phyloP scores from a whole-genome alignment of 768 basidiomycete genomes.

The Russula sp. region DNA sequence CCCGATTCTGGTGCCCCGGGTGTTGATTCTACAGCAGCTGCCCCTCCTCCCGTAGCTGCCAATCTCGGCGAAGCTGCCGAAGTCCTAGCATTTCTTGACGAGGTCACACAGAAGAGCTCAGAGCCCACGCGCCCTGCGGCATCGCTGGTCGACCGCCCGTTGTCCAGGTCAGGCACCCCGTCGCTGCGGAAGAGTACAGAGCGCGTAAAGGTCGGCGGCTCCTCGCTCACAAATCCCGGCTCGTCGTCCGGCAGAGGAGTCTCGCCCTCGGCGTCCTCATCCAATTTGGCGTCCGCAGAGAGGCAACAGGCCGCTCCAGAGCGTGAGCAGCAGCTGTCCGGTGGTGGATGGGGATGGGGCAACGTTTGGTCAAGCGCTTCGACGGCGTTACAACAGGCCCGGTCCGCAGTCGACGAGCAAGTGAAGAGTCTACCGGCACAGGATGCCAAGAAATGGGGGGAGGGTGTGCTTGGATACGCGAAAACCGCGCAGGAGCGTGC shows the following conservation, averaged over 20 bases:
- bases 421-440: slow-evolving; percentile 83
- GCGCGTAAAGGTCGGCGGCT: slow-evolving; percentile 58
- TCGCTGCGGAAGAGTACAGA: slow-evolving; percentile 70
- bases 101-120: slow-evolving; percentile 87
- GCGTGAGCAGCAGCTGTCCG: slow-evolving; percentile 14
- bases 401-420: slow-evolving; percentile 85
- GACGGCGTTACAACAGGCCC: slow-evolving; percentile 81
- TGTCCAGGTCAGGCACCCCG: slow-evolving; percentile 65
- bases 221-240: slow-evolving; percentile 33
- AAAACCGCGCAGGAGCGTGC: slow-evolving; percentile 44
- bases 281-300: slow-evolving; percentile 20
- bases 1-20: slow-evolving; percentile 27
- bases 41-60: slow-evolving; percentile 28
- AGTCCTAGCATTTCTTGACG: slow-evolving; percentile 89
- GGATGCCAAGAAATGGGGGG: slow-evolving; percentile 84
- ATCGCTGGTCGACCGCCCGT: slow-evolving; percentile 50
- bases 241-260: slow-evolving; percentile 32
- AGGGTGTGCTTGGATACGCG: slow-evolving; percentile 79
- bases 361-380: slow-evolving; percentile 87
- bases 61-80: slow-evolving; percentile 68
- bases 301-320: slow-evolving; percentile 20
- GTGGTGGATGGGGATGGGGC: slow-evolving; percentile 75
- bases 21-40: slow-evolving; percentile 20
- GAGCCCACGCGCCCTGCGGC: slow-evolving; percentile 62
- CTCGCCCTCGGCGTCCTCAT: slow-evolving; percentile 32